These are phyloP conservation scores for Diaporthe velutina DNA, from an alignment of 2,329 filamentous ascomycete species.

Conservation along the genomic window DNA sequence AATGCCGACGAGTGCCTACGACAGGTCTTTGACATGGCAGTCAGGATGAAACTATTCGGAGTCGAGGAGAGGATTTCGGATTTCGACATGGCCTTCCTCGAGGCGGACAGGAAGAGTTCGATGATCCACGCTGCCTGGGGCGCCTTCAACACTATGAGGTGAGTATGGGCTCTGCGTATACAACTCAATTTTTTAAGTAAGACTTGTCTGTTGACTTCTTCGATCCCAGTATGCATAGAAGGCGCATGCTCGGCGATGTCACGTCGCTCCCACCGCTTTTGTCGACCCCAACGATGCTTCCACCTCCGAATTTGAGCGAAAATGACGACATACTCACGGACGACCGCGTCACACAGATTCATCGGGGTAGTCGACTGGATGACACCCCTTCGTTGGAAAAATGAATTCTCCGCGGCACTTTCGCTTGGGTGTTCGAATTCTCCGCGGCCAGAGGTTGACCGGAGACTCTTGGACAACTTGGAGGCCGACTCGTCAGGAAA, in stretches of 20 bases:
- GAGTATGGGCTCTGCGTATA: not conserved
- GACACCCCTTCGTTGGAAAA: not conserved
- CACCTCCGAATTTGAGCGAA: not conserved
- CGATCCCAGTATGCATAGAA: not conserved
- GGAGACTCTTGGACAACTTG: too few relatives aligned
- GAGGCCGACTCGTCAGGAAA: not conserved
- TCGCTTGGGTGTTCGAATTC: not conserved
- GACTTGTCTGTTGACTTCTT: not conserved
- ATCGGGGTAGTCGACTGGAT: not conserved
- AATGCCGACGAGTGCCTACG: not conserved
- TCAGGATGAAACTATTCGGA: not conserved
- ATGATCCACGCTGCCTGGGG: not conserved
- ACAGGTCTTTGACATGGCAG: not conserved
- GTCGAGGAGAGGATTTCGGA: not conserved
- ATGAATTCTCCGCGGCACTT: too few relatives aligned
- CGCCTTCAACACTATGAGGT: constrained; percentile 1
- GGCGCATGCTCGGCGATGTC: not conserved
- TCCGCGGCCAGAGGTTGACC: not conserved
- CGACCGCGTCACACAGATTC: not conserved
- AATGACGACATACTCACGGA: not conserved
- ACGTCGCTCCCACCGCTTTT: not conserved
- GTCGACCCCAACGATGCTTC: not conserved
- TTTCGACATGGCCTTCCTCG: not conserved
- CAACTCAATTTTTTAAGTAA: too few relatives aligned
- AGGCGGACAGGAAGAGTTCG: not conserved